Evolutionary conservation across 2,329 filamentous ascomycete genomes (phyloP), one percentile per base, ranked within the genome.

Genomic region (Talaromyces rugulosus): DNA sequence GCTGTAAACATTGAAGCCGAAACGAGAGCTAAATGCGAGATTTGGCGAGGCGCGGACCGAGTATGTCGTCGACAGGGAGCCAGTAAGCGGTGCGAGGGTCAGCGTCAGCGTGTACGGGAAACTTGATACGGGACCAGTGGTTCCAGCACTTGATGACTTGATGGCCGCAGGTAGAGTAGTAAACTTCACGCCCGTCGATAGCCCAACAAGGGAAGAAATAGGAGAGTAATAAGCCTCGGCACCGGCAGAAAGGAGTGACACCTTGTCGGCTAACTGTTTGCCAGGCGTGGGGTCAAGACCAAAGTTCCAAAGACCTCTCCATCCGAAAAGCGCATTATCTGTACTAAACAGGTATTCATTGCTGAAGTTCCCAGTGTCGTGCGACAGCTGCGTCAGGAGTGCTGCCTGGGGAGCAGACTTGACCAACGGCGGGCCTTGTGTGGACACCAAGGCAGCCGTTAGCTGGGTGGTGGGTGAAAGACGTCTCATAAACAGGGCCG

Each of bases 1-100:
- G 73, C 92, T 96, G 78, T 97, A 98, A 56, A 97, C 90, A 71
- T 99, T 99, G 78, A 99, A 99, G 72, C 96, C 92, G 78, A 98
- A 94, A 56, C 90, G 87, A 27, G 92, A 96, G 66, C 92, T 95
- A 56, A 99, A 84, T 11, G 92, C 90, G 67, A 96, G 86, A 69
- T 92, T 87, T 36, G 85, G 85, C 3, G 92, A 92, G 1, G 94
- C 94, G 70, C 91, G 89, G 55, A 98, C 91, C 0, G 95, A 91
- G 74, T 99, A 99, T 16, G 88, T 96, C 40, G 92, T 91, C 62
- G 90, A 93, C 63, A 99, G 83, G 71, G 91, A 96, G 18, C 95
- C 95, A 86, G 97, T 97, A 56, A 99, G 81, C 4, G 95, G 95
- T 68, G 96, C 98, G 56, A 97, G 77, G 7, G 94, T 98, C 69